Evolutionary conservation across 805 yeast species (phyloP), one percentile per base, ranked within the genome.

Genomic region (Yarrowia osloensis): DNA sequence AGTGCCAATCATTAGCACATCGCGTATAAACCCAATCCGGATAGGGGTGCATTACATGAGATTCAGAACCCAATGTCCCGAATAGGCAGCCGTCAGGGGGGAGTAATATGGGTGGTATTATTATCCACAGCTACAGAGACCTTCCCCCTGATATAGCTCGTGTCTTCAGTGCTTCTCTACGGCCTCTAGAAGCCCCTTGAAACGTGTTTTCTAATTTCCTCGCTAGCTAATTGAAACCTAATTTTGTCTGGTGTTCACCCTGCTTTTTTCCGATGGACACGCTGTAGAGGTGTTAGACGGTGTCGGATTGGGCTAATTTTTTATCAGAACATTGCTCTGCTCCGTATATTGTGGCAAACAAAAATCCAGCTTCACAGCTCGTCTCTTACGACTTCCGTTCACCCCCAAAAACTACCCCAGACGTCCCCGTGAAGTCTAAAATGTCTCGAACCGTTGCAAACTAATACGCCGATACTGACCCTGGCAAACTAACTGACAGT

Each of bases 1-100:
- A 28, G 22, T 47, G 52, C 52, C 52, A 47, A 47, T 47, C 52
- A 47, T 47, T 47, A 47, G 35, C 52, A 22, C 57, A 50, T 50
- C 57, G 57, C 57, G 57, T 50, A 5, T 22, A 24, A 54, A 54
- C 61, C 46, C 46, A 37, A 54, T 37, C 24, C 61, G n/a, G 31
- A 50, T 54, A 54, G 61, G 61, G 61, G 61, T 54, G 61, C 61
- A 54, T 31, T 31, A 49, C 54, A 49, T 49, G 37, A 29, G 12
- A 2, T 29, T 46, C 29, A 4, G 8, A 29, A 29, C 24, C 24
- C 19, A 8, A 13, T 12, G 11, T 26, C 11, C 17, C 12, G 24
- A 49, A 9, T 2, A 8, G 54, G 37, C 9, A 22, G n/a, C 4
- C n/a, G 47, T 12, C 12, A n/a, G 21, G 22, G 12, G 21, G 11